A percentile compares a stretch with the other conserved stretches of the same genome.
phyloP scores from a whole-genome alignment of 164 flowering plant species.

The Amborella trichopoda region DNA sequence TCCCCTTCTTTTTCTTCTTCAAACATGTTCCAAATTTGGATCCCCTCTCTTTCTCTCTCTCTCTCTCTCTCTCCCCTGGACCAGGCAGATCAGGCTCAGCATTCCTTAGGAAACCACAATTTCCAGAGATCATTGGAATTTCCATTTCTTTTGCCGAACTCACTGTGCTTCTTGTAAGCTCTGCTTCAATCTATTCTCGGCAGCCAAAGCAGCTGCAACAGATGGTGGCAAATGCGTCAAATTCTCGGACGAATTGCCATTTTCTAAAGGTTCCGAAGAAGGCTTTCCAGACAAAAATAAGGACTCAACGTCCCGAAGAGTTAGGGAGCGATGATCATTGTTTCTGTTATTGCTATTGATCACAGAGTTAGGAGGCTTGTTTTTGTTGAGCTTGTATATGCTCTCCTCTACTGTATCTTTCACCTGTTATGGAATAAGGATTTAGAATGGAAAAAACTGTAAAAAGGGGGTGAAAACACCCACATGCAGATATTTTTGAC shows the following conservation, averaged over 20 bases:
- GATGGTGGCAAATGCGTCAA: constrained; percentile 72
- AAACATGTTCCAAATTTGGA: no score
- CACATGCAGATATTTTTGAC: background rate
- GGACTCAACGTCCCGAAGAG: constrained; percentile 75
- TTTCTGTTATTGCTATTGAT: constrained; percentile 68
- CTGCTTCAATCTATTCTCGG: constrained; percentile 50
- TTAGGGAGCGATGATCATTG: constrained; percentile 64
- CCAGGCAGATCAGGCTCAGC: no score
- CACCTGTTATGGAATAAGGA: constrained; percentile 30
- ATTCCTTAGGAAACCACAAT: no score
- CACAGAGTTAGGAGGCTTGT: constrained; percentile 34
- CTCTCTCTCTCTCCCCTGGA: no score
- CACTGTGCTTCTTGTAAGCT: background rate
- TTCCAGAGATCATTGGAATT: no score
- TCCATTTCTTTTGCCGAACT: no score
- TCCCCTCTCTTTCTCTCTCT: no score
- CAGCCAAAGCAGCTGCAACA: constrained; percentile 83
- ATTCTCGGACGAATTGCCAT: constrained; percentile 23
- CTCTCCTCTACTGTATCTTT: constrained; percentile 89
- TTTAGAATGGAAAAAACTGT: background rate
- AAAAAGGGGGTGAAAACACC: no score
- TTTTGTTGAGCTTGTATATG: constrained; percentile 62
- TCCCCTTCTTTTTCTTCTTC: no score
- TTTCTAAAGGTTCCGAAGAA: constrained; percentile 9
- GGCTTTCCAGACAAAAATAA: constrained; percentile 34